Evolutionary conservation across 345 rosid species (phyloP).

Genomic region (Populus pruinosa): DNA sequence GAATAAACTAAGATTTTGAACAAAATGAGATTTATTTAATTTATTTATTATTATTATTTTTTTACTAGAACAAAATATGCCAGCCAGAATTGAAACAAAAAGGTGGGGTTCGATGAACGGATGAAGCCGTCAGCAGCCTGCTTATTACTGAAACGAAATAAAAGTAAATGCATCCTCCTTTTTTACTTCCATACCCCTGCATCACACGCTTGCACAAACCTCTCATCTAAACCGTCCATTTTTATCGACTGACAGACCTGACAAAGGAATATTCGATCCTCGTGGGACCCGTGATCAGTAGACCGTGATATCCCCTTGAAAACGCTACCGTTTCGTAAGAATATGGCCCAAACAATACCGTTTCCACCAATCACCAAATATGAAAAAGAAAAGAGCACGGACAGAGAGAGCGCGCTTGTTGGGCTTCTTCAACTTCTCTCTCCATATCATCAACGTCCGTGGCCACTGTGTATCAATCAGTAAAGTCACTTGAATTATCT

Average conservation of each 20-base stretch:
- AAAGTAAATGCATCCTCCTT: no score
- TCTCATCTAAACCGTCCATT: not conserved
- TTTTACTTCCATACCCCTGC: not conserved
- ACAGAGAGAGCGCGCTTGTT: not conserved
- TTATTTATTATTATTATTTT: no score
- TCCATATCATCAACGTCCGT: not conserved
- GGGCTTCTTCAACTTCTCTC: not conserved
- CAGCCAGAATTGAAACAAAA: not conserved
- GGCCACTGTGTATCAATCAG: not conserved
- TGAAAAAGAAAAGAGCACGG: not conserved
- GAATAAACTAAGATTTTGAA: no score
- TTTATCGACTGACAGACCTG: not conserved
- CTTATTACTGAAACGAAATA: not conserved
- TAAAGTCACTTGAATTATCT: not conserved
- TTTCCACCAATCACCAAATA: constrained; percentile 9
- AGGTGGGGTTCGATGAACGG: no score
- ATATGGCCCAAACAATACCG: not conserved
- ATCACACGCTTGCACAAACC: not conserved
- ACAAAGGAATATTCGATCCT: not conserved
- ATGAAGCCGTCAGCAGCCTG: not conserved
- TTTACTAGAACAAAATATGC: no score
- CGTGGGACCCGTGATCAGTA: not conserved
- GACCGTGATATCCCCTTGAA: not conserved
- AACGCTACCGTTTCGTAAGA: not conserved
- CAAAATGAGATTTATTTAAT: no score